These are phyloP conservation scores for Nannochloropsis gaditana DNA, from an alignment of 108 stramenopile species.

Conservation along the genomic window DNA sequence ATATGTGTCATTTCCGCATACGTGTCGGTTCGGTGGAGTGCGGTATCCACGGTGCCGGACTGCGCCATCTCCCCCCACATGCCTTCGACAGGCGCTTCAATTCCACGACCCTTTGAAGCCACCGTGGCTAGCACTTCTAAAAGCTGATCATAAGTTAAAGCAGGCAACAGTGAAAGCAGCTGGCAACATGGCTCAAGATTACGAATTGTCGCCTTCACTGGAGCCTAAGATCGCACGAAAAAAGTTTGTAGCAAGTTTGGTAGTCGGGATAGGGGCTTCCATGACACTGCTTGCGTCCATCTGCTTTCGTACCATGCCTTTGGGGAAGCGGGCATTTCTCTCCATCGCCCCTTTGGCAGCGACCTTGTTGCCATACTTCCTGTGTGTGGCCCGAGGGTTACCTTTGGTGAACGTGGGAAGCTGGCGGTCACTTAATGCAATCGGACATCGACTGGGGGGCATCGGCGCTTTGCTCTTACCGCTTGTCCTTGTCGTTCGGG, in stretches of 20 bases:
- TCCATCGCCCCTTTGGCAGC: background rate
- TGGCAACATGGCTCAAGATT: too few relatives aligned
- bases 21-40: too few relatives aligned
- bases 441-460: background rate
- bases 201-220: background rate
- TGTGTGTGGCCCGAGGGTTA: background rate
- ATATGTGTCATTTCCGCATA: too few relatives aligned
- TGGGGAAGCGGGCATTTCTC: background rate
- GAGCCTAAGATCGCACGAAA: constrained; percentile 10
- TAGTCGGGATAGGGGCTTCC: background rate
- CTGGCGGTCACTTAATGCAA: background rate
- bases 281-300: background rate
- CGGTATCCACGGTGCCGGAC: too few relatives aligned
- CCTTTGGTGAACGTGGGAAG: constrained; percentile 11
- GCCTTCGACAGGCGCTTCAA: too few relatives aligned
- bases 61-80: too few relatives aligned
- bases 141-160: too few relatives aligned
- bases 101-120: too few relatives aligned
- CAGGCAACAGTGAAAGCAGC: too few relatives aligned
- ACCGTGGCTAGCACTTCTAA: too few relatives aligned
- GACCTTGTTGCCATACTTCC: constrained; percentile 20
- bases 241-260: background rate
- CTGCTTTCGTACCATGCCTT: background rate
- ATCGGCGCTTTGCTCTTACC: background rate
- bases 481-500: background rate